phyloP scores from a whole-genome alignment of 345 rosid genomes.

The Hypericum perforatum region DNA sequence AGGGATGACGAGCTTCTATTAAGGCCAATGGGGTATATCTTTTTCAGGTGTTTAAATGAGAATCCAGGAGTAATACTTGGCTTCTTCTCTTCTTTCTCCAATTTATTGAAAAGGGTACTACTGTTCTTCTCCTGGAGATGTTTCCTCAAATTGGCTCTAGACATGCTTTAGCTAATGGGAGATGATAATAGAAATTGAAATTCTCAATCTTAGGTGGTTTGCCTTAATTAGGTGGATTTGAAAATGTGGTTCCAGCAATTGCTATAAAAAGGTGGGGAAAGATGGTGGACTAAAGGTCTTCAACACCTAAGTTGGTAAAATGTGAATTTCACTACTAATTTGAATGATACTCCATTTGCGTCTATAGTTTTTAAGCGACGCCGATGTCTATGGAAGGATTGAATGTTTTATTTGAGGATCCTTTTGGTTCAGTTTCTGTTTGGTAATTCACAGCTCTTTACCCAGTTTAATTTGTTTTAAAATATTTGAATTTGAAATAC shows the following conservation, averaged over 20 bases:
- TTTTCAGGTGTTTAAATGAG: slow-evolving; percentile 62
- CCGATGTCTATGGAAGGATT: no score
- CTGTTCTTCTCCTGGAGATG: slow-evolving; percentile 33
- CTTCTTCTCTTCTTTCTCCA: slow-evolving; percentile 23
- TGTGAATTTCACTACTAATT: slow-evolving; percentile 39
- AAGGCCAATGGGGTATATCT: slow-evolving; percentile 68
- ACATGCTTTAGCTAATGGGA: slow-evolving; percentile 16
- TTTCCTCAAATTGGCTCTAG: slow-evolving; percentile 26
- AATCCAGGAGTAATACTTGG: slow-evolving; percentile 27
- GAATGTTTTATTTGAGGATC: no score
- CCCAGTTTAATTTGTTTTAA: no score
- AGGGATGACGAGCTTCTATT: slow-evolving; percentile 65
- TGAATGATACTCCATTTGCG: slow-evolving; percentile 1
- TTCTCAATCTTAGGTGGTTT: not conserved
- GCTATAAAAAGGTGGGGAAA: slow-evolving; percentile 9
- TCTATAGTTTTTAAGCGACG: slow-evolving; percentile 32
- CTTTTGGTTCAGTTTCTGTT: no score
- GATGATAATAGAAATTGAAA: slow-evolving; percentile 2
- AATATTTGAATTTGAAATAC: no score
- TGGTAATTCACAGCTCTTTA: no score
- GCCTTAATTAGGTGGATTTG: slow-evolving; percentile 15
- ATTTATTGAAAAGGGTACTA: not conserved
- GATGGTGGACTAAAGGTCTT: slow-evolving; percentile 1
- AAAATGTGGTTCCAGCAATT: slow-evolving; percentile 3
- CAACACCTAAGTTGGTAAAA: slow-evolving; percentile 47